Evolutionary conservation across 352 stramenopile species (phyloP), one percentile per base, ranked within the genome.

Genomic region (Elongisporangium anandrum): DNA sequence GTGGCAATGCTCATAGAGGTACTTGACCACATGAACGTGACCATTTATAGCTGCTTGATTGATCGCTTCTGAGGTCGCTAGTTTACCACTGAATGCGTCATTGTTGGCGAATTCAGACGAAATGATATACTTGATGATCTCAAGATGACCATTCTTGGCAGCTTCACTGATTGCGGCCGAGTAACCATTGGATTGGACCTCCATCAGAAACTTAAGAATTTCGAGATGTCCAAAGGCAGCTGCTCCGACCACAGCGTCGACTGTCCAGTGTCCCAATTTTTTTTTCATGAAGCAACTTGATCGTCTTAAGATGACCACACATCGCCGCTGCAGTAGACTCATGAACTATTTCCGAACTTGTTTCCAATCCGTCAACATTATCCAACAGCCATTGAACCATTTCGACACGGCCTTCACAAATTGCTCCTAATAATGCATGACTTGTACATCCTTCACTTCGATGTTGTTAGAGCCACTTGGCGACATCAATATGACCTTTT

Each of bases 371-470:
- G n/a, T n/a, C n/a, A n/a, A n/a, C n/a, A n/a, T n/a, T n/a, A n/a
- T n/a, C n/a, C n/a, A n/a, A n/a, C 23, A 75, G 55, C 68, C 68
- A 75, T 23, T 75, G 68, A 15, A 75, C 59, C 41, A 75, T 45
- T 15, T 69, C 62, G 8, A 75, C 51, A 48, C 72, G 61, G 0
- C 68, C 68, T 16, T 49, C 41, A 0, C 54, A 29, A 12, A 64
- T 64, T 9, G 60, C 57, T 9, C 65, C 64, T 52, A 70, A 57
- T 0, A 76, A 61, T 2, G 61, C 63, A 20, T 65, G 63, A 29
- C 66, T 50, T 48, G 73, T 61, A 13, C 60, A 56, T 19, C 71
- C 68, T 29, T 79, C 71, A 19, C 67, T 58, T 15, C 70, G 54
- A 48, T 73, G 56, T 8, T 69, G 45, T 50, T 63, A 47, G 1